Evolutionary conservation across 116 monocot species (phyloP), one percentile per base, ranked within the genome.

Genomic region (Cymodocea nodosa): DNA sequence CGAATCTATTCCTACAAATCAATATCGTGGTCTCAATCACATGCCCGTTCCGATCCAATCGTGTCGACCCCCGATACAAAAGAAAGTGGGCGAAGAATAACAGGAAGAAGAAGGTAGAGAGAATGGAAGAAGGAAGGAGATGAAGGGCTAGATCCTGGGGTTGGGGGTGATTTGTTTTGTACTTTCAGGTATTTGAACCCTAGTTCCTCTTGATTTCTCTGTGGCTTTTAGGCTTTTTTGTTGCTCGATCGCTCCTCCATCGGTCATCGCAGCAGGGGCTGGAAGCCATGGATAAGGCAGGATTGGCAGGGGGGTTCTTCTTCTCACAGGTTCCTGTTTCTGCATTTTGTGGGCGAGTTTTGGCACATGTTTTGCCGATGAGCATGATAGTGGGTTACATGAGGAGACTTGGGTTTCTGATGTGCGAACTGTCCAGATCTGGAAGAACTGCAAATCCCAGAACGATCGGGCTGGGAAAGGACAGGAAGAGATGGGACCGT

Each of bases 151-250:
- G 25, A 25, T 13, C 59, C 59, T 4, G 12, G 12, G 6, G 9
- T 7, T 59, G 59, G 59, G 22, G 59, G 59, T 23, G 59, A 14
- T 59, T 13, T 59, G 9, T 59, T 22, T 59, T 6, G 6, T 59
- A 7, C 23, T 16, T 6, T 5, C 59, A 59, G 59, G 59, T 59
- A 59, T 11, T 59, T 23, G 22, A 25, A 59, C 59, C 59, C 59
- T 23, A 59, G 59, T 44, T 44, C 44, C 59, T 59, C 59, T 59
- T 59, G 24, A 59, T 59, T 59, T 59, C 59, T 22, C 24, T 59
- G 12, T 59, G 22, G 4, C 24, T 59, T 59, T 59, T 59, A 18
- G 59, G 59, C 16, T 59, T 59, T 30, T 59, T 59, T 59, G 59
- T 59, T 59, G 30, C 30, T 30, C 30, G 30, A 30, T 44, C 53